Base-by-base conservation (phyloP, 2,329 filamentous ascomycete species). In the Thelonectria olida region DNA sequence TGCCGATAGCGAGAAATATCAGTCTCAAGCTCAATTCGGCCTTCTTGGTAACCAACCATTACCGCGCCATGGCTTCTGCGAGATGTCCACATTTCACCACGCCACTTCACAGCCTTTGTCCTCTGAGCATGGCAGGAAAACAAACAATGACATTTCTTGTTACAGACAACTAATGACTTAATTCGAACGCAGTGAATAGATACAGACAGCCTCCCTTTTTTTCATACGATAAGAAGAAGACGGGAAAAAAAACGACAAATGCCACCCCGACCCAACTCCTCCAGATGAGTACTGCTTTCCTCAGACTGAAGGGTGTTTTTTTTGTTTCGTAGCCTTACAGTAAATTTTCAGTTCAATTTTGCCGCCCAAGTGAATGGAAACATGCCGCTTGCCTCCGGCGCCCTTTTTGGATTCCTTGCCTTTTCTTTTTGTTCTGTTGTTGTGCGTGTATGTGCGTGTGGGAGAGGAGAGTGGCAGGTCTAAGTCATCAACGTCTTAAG, bases 401-500 rank as follows among this genome's bases (percentile, higher is more conserved):
- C 50, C 31, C 15, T 25, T 22, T 27, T 10, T 20, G 20, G 22
- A 8, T 31, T 44, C 27, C 12, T 31, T 44, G 8, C 23, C 13
- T 44, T 20, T 17, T 42, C 19, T 19, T 69, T 82, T 17, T 80
- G 9, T 28, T 27, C 42, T 25, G 12, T 27, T 15, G 12, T 15
- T 15, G 5, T 7, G 12, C 34, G 10, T 36, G 7, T 15, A 13
- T 36, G 12, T 15, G 8, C 36, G 15, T 17, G 8, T 39, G 8
- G 8, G 15, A 39, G 15, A 6, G 6, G n/a, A n/a, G n/a, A n/a
- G n/a, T 39, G n/a, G 8, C 8, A 15, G 27, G 39, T 44, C 58
- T 15, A 71, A 31, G 63, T 71, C 69, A 71, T 72, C 67, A 72
- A 49, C 7, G 69, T 72, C 36, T 72, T 72, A 25, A 72, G 50